Evolutionary conservation across 768 basidiomycete species (phyloP).

Genomic region (Fibroporia radiculosa): DNA sequence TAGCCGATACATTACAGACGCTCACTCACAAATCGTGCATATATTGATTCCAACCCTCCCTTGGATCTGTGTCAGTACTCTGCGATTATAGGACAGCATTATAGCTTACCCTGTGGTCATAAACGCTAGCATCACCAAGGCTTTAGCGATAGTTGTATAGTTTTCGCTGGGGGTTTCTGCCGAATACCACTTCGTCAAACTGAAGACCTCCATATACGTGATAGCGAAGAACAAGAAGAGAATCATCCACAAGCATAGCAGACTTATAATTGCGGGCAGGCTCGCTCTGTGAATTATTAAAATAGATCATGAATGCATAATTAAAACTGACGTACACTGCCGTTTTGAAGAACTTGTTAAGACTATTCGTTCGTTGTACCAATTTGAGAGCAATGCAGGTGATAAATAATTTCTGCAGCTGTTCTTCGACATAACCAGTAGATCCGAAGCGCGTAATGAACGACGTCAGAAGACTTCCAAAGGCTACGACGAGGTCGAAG

Average conservation of each 20-base stretch:
- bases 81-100: not conserved
- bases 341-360: conserved; percentile 96
- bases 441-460: conserved; percentile 54
- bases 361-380: conserved; percentile 75
- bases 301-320: not conserved
- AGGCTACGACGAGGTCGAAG: conserved; percentile 77
- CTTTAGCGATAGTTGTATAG: conserved; percentile 69
- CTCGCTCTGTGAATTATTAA: conserved; percentile 49
- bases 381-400: conserved; percentile 93
- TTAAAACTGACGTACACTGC: conserved; percentile 64
- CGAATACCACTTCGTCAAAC: conserved; percentile 78
- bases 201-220: conserved; percentile 84
- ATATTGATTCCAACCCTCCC: conserved; percentile 94
- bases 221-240: conserved; percentile 90
- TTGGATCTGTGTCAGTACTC: conserved; percentile 20
- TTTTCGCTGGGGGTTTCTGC: conserved; percentile 65
- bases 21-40: conserved; percentile 94
- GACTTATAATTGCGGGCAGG: conserved; percentile 75
- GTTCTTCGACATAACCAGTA: conserved; percentile 44
- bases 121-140: conserved; percentile 85
- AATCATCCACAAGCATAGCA: conserved; percentile 83
- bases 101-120: conserved; percentile 81
- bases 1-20: too few species aligned
- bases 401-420: conserved; percentile 85
- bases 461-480: conserved; percentile 79